Base-by-base conservation (phyloP, 2,329 filamentous ascomycete species). In the Paracamarosporium sp. region DNA sequence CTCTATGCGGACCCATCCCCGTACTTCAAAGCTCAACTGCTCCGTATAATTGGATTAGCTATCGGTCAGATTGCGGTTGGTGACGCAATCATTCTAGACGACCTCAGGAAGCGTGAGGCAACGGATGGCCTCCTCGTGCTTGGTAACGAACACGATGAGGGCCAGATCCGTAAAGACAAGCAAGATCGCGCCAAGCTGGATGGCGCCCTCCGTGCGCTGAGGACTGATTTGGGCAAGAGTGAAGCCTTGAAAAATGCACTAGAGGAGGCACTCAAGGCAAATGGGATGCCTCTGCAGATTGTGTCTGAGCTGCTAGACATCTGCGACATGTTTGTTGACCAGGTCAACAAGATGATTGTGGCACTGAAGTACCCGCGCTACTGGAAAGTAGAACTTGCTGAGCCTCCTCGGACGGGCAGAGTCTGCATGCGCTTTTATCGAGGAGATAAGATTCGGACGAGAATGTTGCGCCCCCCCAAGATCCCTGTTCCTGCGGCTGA, bases 41-140 rank as follows among this genome's bases (percentile, higher is more conserved):
- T 85, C 43, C 74, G 74, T 9, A 71, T 83, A 17, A 83, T 89
- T 55, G 84, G 83, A 17, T 80, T 80, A 62, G 83, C 82, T 12
- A 75, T 89, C 15, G 87, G 84, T 3, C 79, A 82, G 51, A 80
- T 88, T 54, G 86, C 87, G 4, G 83, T 88, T 48, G 85, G 85
- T n/a, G 80, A 83, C 41, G 71, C 63, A 59, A 77, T 65, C 66
- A 68, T 28, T 35, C 65, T 60, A 57, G 70, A 61, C 56, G 72
- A 69, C 22, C 69, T 73, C 55, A 54, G 47, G 9, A 66, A 71
- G n/a, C 68, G 50, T 6, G 67, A 71, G 15, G 67, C 69, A 17
- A 62, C 74, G 6, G 70, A 78, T 40, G 71, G 77, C 25, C 76
- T 75, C 13, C 73, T 89, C n/a, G 81, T 87, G 25, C 82, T 89